Evolutionary conservation across 2,329 filamentous ascomycete species (phyloP).

Genomic region (Trichoderma afroharzianum): DNA sequence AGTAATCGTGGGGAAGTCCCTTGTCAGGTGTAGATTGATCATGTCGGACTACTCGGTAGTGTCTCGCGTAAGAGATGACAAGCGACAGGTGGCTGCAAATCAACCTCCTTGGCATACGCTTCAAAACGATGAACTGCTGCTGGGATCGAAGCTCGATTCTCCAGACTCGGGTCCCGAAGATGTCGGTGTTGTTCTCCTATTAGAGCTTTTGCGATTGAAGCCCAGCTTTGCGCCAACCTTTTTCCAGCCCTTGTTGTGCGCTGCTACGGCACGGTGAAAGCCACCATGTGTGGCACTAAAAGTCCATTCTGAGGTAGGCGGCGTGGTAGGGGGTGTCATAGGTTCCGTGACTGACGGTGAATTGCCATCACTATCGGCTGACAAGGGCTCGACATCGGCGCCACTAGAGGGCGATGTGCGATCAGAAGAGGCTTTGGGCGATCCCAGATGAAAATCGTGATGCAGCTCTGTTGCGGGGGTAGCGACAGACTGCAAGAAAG

Average conservation of each 20-base stretch:
- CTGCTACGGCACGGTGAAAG: conserved; percentile 51
- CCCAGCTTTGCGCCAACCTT: conserved; percentile 61
- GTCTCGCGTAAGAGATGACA: neutral
- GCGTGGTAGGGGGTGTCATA: conserved; percentile 72
- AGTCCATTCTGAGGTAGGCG: conserved; percentile 58
- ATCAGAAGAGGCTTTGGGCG: conserved; percentile 41
- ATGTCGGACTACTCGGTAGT: neutral
- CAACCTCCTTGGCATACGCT: neutral
- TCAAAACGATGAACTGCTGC: conserved; percentile 47
- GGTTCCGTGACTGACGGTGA: conserved; percentile 56
- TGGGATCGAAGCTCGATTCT: neutral
- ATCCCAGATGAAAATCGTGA: conserved; percentile 38
- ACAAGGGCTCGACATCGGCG: conserved; percentile 49
- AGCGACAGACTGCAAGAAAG: conserved; percentile 73
- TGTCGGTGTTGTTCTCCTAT: conserved; percentile 41
- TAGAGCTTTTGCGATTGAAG: conserved; percentile 50
- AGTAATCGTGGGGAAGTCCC: neutral
- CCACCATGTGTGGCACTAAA: conserved; percentile 51
- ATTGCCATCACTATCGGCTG: conserved; percentile 63
- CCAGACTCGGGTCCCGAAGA: conserved; percentile 42
- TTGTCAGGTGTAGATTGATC: neutral
- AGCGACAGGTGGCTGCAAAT: neutral
- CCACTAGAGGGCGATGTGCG: conserved; percentile 44
- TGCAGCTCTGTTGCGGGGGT: conserved; percentile 35
- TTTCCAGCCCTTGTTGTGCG: conserved; percentile 60